phyloP scores from a whole-genome alignment of 2,329 filamentous ascomycete species.

The Calonectria naviculata region DNA sequence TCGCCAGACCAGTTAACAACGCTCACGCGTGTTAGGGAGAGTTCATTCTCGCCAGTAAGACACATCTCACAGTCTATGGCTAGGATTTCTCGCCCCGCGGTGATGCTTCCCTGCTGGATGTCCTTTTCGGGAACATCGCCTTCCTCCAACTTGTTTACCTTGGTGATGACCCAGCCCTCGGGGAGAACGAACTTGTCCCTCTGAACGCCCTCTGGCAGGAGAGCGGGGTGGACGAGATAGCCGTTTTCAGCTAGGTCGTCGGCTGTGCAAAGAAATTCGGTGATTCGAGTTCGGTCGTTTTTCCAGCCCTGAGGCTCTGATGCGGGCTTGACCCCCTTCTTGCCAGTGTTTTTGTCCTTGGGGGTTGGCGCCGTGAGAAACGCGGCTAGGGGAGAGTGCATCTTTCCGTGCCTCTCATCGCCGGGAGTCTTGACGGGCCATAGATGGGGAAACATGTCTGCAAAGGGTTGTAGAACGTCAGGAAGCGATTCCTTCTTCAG shows the following conservation, averaged over 20 bases:
- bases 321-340: constrained; percentile 68
- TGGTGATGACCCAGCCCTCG: constrained; percentile 86
- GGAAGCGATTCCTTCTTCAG: constrained; percentile 64
- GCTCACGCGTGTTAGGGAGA: constrained; percentile 89
- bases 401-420: constrained; percentile 81
- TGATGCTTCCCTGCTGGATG: constrained; percentile 84
- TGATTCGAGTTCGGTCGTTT: constrained; percentile 83
- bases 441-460: constrained; percentile 85
- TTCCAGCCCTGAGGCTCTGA: constrained; percentile 74
- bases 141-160: constrained; percentile 73
- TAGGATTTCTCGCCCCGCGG: constrained; percentile 81
- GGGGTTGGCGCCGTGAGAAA: constrained; percentile 82
- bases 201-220: constrained; percentile 70
- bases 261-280: constrained; percentile 77
- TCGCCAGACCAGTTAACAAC: constrained; percentile 87
- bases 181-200: constrained; percentile 63
- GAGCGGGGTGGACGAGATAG: constrained; percentile 84
- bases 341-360: constrained; percentile 71
- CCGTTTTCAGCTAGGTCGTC: constrained; percentile 86
- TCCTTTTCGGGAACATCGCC: constrained; percentile 75
- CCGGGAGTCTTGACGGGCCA: constrained; percentile 93
- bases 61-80: constrained; percentile 99
- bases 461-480: constrained; percentile 71
- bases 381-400: constrained; percentile 88
- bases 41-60: constrained; percentile 81